Percentiles rank a stretch among this genome's conserved stretches.
These are phyloP conservation scores for Pilaira anomala DNA, from an alignment of 192 early-diverging fungal genomes.

Conservation along the genomic window DNA sequence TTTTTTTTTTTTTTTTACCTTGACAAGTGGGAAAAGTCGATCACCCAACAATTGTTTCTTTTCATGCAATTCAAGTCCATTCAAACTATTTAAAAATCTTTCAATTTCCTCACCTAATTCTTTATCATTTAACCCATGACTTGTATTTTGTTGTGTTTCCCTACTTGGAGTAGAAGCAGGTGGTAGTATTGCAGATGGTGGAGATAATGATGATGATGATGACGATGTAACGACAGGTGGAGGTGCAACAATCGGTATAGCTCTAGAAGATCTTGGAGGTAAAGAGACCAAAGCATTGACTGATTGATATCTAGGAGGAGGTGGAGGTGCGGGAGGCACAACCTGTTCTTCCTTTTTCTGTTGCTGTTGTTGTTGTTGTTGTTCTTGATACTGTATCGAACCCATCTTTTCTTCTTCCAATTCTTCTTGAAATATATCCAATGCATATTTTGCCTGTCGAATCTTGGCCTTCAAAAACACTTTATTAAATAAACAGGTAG, in stretches of 20 bases:
- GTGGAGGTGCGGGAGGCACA: no score
- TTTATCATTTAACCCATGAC: constrained; percentile 5
- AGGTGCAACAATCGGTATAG: constrained; percentile 31
- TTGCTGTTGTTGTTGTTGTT: neutral
- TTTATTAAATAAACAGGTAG: constrained; percentile 38
- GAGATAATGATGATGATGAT: neutral
- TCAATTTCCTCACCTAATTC: constrained; percentile 22
- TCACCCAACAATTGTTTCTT: constrained; percentile 43
- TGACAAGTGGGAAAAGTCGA: constrained; percentile 39
- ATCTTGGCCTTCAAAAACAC: constrained; percentile 36
- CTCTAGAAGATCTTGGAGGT: constrained; percentile 18
- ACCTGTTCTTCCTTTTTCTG: constrained; percentile 2
- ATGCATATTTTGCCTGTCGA: constrained; percentile 30
- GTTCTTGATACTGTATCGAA: no score
- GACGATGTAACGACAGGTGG: neutral
- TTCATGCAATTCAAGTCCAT: constrained; percentile 27
- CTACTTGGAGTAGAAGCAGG: neutral
- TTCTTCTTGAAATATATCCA: constrained; percentile 30
- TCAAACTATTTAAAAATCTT: constrained; percentile 26
- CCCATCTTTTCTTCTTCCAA: neutral
- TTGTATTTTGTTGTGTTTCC: neutral
- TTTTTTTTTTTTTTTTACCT: constrained; percentile 25
- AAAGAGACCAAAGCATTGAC: constrained; percentile 4
- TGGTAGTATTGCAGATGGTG: neutral
- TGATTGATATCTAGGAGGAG: neutral